Conservation (phyloP, 345 rosid genomes). For the Kandelia obovata region DNA sequence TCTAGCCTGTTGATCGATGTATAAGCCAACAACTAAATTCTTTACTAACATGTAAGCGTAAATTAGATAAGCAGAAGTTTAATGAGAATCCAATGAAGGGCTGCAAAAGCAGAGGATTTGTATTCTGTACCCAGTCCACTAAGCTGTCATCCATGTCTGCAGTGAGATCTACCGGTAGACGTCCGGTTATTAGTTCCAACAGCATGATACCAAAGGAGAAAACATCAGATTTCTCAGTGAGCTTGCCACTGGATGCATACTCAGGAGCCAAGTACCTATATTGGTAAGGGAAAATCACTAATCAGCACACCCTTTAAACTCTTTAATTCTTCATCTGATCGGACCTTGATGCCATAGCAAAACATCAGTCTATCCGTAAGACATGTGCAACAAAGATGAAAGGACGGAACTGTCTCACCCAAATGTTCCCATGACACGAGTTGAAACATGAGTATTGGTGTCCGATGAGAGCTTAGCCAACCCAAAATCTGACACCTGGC, state of each 20-base stretch:
- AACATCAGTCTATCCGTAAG: not conserved
- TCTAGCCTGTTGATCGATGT: conserved; percentile 54
- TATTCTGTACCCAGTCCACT: conserved; percentile 71
- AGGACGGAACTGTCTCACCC: conserved; percentile 41
- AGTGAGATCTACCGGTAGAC: conserved; percentile 54
- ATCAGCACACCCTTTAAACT: not conserved
- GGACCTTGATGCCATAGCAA: no score
- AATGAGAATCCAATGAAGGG: not conserved
- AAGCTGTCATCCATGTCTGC: conserved; percentile 75
- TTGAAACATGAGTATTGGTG: conserved; percentile 73
- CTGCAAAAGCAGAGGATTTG: not conserved
- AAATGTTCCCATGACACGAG: conserved; percentile 96
- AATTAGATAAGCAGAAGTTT: not conserved
- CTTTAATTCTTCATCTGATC: not conserved
- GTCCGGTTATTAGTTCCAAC: conserved; percentile 77
- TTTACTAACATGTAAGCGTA: not conserved
- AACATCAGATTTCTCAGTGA: conserved; percentile 88
- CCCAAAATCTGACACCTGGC: conserved; percentile 89
- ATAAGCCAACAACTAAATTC: conserved; percentile 8
- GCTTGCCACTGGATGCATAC: conserved; percentile 85
- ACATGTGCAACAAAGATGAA: no score
- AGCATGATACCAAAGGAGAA: conserved; percentile 88
- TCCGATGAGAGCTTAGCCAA: conserved; percentile 79
- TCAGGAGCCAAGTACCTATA: conserved; percentile 90
- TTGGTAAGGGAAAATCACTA: not conserved